Conservation (phyloP, 2,329 filamentous ascomycete species). For the Arthrobotrys entomopaga region DNA sequence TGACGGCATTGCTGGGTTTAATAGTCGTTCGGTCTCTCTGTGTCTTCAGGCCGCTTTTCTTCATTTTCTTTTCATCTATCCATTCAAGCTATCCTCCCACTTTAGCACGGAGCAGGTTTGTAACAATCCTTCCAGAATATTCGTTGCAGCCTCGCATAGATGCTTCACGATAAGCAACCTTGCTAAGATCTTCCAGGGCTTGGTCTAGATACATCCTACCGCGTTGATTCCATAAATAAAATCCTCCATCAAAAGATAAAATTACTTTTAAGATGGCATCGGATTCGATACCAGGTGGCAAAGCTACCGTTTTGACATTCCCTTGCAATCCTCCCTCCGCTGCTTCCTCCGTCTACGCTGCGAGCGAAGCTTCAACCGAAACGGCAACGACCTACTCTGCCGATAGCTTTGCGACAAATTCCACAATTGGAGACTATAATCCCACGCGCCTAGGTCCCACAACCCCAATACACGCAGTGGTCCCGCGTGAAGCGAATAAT, state of each 20-base stretch:
- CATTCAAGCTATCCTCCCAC: too few relatives aligned
- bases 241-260: background rate
- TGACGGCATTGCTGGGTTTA: too few relatives aligned
- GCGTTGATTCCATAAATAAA: background rate
- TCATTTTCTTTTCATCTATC: too few relatives aligned
- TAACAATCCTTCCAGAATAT: too few relatives aligned
- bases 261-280: constrained; percentile 17
- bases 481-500: constrained; percentile 20
- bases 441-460: background rate
- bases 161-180: too few relatives aligned
- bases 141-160: too few relatives aligned
- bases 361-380: constrained; percentile 45
- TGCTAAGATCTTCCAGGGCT: too few relatives aligned
- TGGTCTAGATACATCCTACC: background rate
- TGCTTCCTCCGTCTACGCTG: constrained; percentile 34
- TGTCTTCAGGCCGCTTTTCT: too few relatives aligned
- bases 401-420: constrained; percentile 38
- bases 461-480: constrained; percentile 5
- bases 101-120: too few relatives aligned
- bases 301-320: constrained; percentile 16
- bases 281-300: constrained; percentile 14
- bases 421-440: constrained; percentile 30
- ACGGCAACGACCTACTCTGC: constrained; percentile 20
- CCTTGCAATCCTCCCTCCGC: constrained; percentile 31
- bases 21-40: too few relatives aligned